Percentiles rank a stretch among this genome's conserved stretches.
Conservation (phyloP, 768 basidiomycete genomes). For the Mycena rebaudengoi region DNA sequence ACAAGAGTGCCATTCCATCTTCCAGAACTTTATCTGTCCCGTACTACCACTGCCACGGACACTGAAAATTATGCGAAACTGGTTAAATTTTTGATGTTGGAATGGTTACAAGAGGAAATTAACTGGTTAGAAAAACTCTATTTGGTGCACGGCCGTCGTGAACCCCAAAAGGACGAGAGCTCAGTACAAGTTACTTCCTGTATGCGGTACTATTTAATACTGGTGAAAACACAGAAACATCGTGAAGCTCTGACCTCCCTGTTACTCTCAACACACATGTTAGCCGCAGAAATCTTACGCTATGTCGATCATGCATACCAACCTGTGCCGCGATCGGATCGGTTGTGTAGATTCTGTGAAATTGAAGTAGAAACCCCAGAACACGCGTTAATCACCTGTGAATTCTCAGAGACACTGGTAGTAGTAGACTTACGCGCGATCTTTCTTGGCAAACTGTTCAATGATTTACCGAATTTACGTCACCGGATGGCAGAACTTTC, state of each 20-base stretch:
- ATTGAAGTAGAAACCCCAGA: background rate
- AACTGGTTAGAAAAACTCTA: background rate
- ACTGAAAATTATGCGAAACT: background rate
- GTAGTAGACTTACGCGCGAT: too few relatives aligned
- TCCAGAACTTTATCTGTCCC: background rate
- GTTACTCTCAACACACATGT: background rate
- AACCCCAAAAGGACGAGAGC: background rate
- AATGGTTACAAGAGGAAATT: background rate
- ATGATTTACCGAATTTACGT: too few relatives aligned
- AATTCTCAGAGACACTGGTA: too few relatives aligned
- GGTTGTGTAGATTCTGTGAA: background rate
- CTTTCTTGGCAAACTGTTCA: background rate
- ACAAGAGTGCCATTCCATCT: too few relatives aligned
- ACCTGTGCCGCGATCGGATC: background rate
- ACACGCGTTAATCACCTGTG: background rate
- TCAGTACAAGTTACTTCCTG: background rate
- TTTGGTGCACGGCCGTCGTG: background rate
- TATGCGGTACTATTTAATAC: background rate
- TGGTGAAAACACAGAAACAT: too few relatives aligned
- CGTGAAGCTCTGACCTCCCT: background rate
- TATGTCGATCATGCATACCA: background rate
- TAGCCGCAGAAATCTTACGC: background rate
- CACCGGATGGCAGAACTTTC: too few relatives aligned
- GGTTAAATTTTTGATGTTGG: background rate
- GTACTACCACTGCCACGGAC: background rate